Evolutionary conservation across 2,329 filamentous ascomycete genomes (phyloP).

Genomic region (Diaporthe sp.): DNA sequence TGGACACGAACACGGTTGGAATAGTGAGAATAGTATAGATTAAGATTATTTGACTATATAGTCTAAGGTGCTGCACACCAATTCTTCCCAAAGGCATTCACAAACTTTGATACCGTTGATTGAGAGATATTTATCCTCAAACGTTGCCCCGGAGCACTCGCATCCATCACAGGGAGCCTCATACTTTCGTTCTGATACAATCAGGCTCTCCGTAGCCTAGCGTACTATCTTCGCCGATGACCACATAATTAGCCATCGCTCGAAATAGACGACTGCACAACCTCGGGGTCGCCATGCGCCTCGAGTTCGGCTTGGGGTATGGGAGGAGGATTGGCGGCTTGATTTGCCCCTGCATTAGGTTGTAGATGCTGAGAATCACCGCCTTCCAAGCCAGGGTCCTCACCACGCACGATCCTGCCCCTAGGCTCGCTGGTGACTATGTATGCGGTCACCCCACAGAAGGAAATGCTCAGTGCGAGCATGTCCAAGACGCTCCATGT

Average conservation of each 20-base stretch:
- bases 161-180: not conserved
- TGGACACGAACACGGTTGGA: too few species aligned
- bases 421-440: not conserved
- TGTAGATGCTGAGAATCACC: not conserved
- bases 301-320: not conserved
- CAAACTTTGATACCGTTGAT: not conserved
- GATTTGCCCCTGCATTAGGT: too few species aligned
- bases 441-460: not conserved
- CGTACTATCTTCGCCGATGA: not conserved
- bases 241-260: not conserved
- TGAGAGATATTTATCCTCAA: not conserved
- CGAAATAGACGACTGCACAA: too few species aligned
- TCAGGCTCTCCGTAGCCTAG: not conserved
- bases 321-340: not conserved
- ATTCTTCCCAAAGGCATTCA: not conserved
- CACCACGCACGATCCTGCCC: not conserved
- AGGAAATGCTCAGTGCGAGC: not conserved
- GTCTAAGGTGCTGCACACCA: too few species aligned
- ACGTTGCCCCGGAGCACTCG: not conserved
- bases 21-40: too few species aligned
- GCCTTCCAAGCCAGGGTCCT: not conserved
- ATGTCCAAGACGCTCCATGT: slow-evolving; percentile 9
- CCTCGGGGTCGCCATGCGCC: not conserved
- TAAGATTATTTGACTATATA: too few species aligned
- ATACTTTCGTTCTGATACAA: not conserved